Percentiles rank a stretch among this genome's conserved stretches.
These are phyloP conservation scores for Paecilomyces formosus DNA, from an alignment of 2,329 filamentous ascomycete species.

Conservation along the genomic window DNA sequence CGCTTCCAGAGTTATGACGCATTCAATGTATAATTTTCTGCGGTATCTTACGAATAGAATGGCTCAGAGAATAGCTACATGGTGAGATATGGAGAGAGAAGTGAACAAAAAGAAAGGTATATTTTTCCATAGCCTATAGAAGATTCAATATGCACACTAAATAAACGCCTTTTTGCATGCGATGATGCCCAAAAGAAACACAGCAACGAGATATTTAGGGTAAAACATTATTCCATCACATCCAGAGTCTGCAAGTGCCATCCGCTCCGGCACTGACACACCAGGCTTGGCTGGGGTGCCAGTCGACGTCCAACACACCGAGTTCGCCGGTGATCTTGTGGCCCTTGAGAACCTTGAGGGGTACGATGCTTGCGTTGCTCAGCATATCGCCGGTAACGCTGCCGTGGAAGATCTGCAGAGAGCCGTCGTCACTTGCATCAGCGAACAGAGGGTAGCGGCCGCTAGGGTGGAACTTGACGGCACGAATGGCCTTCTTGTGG, in stretches of 20 bases:
- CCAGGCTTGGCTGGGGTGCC: constrained; percentile 94
- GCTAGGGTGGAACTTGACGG: constrained; percentile 77
- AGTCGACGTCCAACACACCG: constrained; percentile 88
- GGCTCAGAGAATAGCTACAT: no score
- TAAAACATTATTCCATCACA: constrained; percentile 35
- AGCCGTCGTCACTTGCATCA: constrained; percentile 90
- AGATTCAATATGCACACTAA: constrained; percentile 3
- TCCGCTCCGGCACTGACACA: constrained; percentile 90
- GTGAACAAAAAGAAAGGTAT: background rate
- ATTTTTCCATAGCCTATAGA: constrained; percentile 1
- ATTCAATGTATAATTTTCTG: no score
- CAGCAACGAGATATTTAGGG: background rate
- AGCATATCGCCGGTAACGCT: constrained; percentile 92
- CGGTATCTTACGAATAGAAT: no score
- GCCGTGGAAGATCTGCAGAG: constrained; percentile 91
- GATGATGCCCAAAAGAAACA: background rate
- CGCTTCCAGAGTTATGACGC: no score
- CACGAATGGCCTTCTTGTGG: constrained; percentile 83
- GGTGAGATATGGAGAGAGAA: background rate
- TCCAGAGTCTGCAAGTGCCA: constrained; percentile 87
- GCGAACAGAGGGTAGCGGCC: constrained; percentile 78
- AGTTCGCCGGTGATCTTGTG: constrained; percentile 80
- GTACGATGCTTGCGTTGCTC: constrained; percentile 94
- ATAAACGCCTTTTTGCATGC: constrained; percentile 1
- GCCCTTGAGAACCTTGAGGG: constrained; percentile 85